Conservation (phyloP, 306 rosid genomes). For the Fragaria nilgerrensis region DNA sequence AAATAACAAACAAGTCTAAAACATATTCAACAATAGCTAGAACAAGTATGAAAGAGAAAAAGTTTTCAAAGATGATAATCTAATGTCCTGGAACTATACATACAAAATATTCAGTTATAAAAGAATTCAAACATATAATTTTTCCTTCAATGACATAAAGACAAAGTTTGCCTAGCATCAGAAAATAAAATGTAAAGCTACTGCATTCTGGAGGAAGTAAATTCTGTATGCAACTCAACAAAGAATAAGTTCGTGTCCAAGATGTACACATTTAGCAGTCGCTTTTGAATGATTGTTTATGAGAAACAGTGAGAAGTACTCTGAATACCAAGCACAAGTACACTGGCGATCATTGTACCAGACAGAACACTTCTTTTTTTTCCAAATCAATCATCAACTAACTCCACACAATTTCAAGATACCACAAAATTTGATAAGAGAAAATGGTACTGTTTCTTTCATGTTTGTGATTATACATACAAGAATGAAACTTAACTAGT, state of each 20-base stretch:
- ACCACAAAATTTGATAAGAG: background rate
- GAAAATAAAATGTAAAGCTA: background rate
- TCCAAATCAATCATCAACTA: background rate
- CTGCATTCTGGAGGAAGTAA: background rate
- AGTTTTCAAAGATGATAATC: background rate
- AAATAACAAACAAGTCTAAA: constrained; percentile 19
- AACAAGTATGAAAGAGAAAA: constrained; percentile 10
- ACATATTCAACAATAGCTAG: constrained; percentile 17
- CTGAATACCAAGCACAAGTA: background rate
- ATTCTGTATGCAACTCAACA: background rate
- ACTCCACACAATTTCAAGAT: background rate
- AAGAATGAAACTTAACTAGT: background rate
- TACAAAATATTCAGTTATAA: constrained; percentile 4
- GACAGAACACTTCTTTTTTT: background rate
- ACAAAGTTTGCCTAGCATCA: background rate
- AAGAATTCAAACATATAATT: background rate
- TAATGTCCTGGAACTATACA: background rate
- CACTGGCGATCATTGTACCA: background rate
- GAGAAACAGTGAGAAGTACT: background rate
- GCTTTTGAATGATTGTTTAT: background rate
- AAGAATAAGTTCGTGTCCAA: background rate
- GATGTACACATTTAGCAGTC: background rate
- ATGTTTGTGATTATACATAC: background rate
- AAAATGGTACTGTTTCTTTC: background rate
- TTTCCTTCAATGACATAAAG: background rate